Evolutionary conservation across 1,139 yeast genomes (phyloP), one percentile per base, ranked within the genome.

Genomic region (Candida pseudoviswanathii): DNA sequence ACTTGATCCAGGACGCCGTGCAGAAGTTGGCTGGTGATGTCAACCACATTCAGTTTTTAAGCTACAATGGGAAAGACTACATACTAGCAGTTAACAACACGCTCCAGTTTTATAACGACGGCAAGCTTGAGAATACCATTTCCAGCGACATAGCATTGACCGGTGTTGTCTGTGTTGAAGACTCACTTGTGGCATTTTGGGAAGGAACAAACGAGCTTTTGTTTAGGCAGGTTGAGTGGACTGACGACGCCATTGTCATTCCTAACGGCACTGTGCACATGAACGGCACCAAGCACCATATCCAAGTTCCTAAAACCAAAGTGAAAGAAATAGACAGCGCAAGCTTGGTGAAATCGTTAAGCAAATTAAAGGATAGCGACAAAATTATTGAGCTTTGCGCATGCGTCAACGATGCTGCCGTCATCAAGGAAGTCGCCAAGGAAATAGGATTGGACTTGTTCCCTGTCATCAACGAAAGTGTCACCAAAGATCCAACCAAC

Each of bases 401-500:
- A 4, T 61, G 71, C 46, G 74, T 70, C 54, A 61, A 64, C 46
- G 62, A 71, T 45, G 70, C 68, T 47, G 61, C 51, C 22, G 65
- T 53, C 47, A 70, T 80, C 41, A 77, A 73, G 56, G 62, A 67
- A n/a, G 59, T 70, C 4, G 62, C 78, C 34, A 44, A 49, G 31
- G 29, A 32, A 2, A 41, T 51, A 10, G 31, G 50, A 10, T 16
- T 37, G 21, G 52, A 52, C 11, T 59, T 81, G 26, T 76, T 79
- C 52, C 62, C 60, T 3, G 60, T 66, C 11, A 58, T 80, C 16
- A 61, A 75, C 25, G 52, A 64, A 3, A 66, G 63, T 27, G 68
- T 80, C 2, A 64, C 76, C 1, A 61, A 58, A 8, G 68, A 67
- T 44, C 70, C 77, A 4, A 64, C 75, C 4, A 64, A 65, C 36